Percentiles rank a stretch among this genome's conserved stretches.
These are phyloP conservation scores for Rhizopogon sp. DNA, from an alignment of 768 basidiomycete species.

Conservation along the genomic window DNA sequence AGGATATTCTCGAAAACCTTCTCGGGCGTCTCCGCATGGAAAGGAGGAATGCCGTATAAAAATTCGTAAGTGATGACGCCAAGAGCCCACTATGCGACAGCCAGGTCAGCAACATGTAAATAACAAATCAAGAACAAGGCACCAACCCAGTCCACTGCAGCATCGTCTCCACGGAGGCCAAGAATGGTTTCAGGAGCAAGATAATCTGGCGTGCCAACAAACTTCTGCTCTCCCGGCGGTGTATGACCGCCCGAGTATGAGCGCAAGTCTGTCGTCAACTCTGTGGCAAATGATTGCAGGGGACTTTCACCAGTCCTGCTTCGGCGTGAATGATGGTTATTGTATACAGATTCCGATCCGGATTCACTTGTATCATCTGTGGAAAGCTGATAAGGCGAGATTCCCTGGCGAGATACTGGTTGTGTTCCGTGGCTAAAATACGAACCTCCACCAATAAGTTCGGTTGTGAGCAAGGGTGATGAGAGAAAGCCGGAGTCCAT, in stretches of 20 bases:
- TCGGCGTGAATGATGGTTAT: constrained; percentile 51
- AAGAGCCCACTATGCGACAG: constrained; percentile 79
- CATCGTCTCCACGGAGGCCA: constrained; percentile 92
- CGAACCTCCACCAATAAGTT: constrained; percentile 58
- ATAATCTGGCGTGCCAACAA: constrained; percentile 98
- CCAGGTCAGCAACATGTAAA: constrained; percentile 7
- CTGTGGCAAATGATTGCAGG: constrained; percentile 81
- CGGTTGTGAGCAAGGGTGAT: constrained; percentile 65
- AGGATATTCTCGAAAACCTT: constrained; percentile 98
- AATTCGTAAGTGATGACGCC: constrained; percentile 99
- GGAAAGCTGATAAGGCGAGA: constrained; percentile 61
- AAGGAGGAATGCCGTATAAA: constrained; percentile 93
- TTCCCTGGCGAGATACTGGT: constrained; percentile 52
- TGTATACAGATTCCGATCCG: constrained; percentile 74
- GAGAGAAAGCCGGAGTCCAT: constrained; percentile 76
- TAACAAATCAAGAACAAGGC: constrained; percentile 12
- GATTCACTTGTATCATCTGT: constrained; percentile 86
- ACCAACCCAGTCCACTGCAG: constrained; percentile 92
- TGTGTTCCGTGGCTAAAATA: constrained; percentile 73
- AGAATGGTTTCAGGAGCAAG: constrained; percentile 94
- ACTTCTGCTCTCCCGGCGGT: constrained; percentile 84
- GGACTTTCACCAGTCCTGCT: constrained; percentile 65
- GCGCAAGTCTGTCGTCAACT: constrained; percentile 76
- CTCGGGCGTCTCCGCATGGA: constrained; percentile 96
- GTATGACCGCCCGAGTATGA: constrained; percentile 62